phyloP scores from a whole-genome alignment of 257 asterid genomes.

The Penstemon newberryi region DNA sequence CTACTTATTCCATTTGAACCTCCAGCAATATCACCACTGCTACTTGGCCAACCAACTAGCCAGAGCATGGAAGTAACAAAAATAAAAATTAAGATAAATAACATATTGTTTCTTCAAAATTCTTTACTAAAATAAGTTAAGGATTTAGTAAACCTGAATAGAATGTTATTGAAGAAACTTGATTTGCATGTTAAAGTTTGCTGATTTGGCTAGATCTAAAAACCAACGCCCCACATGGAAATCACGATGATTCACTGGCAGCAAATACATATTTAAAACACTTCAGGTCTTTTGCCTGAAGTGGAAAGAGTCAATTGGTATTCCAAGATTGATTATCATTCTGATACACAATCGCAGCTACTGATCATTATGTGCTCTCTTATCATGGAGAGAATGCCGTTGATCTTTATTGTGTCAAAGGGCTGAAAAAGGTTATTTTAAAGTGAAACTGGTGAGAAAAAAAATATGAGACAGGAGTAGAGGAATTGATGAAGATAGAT shows the following conservation, averaged over 20 bases:
- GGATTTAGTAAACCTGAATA: neutral
- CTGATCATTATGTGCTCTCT: conserved; percentile 1
- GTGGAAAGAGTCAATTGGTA: neutral
- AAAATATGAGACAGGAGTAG: neutral
- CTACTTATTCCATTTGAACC: neutral
- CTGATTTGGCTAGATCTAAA: neutral
- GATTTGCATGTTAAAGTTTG: conserved; percentile 1
- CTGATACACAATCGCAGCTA: neutral
- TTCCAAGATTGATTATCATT: conserved; percentile 5
- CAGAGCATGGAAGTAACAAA: neutral
- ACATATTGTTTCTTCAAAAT: conserved; percentile 3
- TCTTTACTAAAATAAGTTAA: neutral
- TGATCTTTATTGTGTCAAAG: neutral
- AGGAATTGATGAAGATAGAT: conserved; percentile 6
- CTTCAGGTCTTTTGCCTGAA: neutral
- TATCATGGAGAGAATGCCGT: conserved; percentile 2
- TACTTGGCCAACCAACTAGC: neutral
- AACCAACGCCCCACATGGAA: conserved; percentile 14
- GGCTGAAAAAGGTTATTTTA: conserved; percentile 6
- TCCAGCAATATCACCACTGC: neutral
- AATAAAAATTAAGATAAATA: no score
- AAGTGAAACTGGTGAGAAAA: neutral
- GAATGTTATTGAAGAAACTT: no score
- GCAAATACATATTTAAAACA: conserved; percentile 15
- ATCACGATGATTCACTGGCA: conserved; percentile 14